Conservation (phyloP, 2,329 filamentous ascomycete genomes). For the Cladophialophora carrionii region DNA sequence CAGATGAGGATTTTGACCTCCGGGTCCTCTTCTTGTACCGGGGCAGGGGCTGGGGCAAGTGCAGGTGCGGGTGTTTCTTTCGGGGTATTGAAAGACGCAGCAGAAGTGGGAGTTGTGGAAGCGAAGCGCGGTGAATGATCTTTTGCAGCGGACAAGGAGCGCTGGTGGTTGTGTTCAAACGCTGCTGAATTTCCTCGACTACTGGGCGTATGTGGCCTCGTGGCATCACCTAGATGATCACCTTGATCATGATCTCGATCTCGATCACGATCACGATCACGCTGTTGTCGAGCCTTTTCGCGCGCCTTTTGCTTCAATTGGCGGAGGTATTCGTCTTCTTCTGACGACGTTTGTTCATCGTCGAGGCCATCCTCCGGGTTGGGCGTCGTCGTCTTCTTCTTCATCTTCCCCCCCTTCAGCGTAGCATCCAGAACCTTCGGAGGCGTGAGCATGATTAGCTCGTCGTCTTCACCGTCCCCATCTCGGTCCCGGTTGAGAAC, state of each 20-base stretch:
- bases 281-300: conserved; percentile 40
- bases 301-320: conserved; percentile 49
- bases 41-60: conserved; percentile 13
- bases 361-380: conserved; percentile 1
- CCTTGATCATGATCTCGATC: conserved; percentile 13
- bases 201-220: conserved; percentile 7
- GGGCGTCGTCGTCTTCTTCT: conserved; percentile 1
- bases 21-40: conserved; percentile 47
- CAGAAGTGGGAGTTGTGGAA: background rate
- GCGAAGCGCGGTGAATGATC: conserved; percentile 10
- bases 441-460: conserved; percentile 21
- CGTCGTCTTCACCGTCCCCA: conserved; percentile 26
- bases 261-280: conserved; percentile 30
- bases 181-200: background rate
- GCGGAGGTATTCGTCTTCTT: conserved; percentile 47
- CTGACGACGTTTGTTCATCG: conserved; percentile 36
- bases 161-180: conserved; percentile 3
- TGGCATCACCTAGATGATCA: background rate
- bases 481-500: conserved; percentile 8
- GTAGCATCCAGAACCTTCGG: conserved; percentile 7
- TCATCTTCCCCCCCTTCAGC: background rate
- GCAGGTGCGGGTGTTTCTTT: conserved; percentile 13
- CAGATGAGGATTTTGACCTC: conserved; percentile 68
- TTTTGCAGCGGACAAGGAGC: conserved; percentile 15
- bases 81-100: conserved; percentile 4